These are phyloP conservation scores for Epichloe brachyelytri DNA, from an alignment of 2,329 filamentous ascomycete species.

Conservation along the genomic window DNA sequence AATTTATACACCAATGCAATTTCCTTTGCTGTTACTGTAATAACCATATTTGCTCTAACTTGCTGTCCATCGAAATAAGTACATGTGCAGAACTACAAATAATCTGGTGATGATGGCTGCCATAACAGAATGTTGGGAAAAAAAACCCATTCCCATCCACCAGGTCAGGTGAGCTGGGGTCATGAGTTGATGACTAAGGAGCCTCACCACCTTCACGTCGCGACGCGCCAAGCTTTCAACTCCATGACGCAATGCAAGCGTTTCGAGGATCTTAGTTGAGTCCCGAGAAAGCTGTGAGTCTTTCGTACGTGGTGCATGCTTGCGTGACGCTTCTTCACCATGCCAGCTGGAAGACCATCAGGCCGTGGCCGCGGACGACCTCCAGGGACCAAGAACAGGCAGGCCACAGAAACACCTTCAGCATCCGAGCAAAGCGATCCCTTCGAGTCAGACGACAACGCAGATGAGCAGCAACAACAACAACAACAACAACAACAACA, in stretches of 20 bases:
- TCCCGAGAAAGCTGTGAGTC: no score
- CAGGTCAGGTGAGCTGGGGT: not conserved
- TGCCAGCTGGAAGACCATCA: conserved; percentile 31
- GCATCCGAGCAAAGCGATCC: conserved; percentile 20
- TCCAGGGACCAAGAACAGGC: conserved; percentile 14
- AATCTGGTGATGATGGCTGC: not conserved
- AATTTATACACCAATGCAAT: conserved; percentile 51
- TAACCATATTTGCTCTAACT: not conserved
- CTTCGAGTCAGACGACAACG: conserved; percentile 22
- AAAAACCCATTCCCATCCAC: no score
- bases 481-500: no score
- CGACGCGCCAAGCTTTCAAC: not conserved
- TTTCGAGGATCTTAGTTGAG: no score
- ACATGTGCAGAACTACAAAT: no score
- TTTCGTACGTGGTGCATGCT: no score
- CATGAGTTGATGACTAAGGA: conserved; percentile 4
- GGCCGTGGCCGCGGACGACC: conserved; percentile 13
- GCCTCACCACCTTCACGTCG: not conserved
- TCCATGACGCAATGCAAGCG: not conserved
- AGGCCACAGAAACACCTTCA: conserved; percentile 11
- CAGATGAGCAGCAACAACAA: conserved; percentile 9
- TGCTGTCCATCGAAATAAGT: not conserved
- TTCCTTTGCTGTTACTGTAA: conserved; percentile 24
- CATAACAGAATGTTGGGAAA: not conserved
- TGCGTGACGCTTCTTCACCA: conserved; percentile 10